Conservation (phyloP, 208 protist genomes). For the Leishmania martiniquensis region DNA sequence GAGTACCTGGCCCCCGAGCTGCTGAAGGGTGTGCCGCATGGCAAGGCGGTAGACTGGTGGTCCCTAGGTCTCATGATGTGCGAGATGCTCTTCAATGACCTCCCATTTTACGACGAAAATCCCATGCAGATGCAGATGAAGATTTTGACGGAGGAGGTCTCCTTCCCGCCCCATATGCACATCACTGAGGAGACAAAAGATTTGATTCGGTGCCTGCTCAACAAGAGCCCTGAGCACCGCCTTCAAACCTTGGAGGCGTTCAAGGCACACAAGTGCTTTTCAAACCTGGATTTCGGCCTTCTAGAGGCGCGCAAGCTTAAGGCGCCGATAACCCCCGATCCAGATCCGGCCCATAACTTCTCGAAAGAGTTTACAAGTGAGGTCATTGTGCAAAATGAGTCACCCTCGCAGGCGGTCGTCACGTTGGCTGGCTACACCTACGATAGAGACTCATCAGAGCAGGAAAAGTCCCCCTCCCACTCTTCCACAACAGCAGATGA, state of each 20-base stretch:
- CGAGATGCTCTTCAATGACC: constrained; percentile 95
- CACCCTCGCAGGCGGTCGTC: constrained; percentile 32
- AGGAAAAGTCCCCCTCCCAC: background rate
- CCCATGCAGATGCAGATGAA: constrained; percentile 81
- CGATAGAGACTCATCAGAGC: constrained; percentile 15
- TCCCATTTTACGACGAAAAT: constrained; percentile 95
- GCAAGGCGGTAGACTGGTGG: constrained; percentile 98
- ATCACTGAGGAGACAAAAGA: constrained; percentile 67
- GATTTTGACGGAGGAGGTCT: constrained; percentile 72
- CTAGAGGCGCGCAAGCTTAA: constrained; percentile 68
- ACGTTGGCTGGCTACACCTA: constrained; percentile 77
- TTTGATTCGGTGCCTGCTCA: constrained; percentile 77
- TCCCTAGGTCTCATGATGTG: constrained; percentile 96
- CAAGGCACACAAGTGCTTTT: constrained; percentile 86
- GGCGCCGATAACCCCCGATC: constrained; percentile 73
- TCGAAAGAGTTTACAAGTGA: constrained; percentile 72
- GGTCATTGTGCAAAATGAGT: constrained; percentile 32
- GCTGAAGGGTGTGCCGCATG: constrained; percentile 88
- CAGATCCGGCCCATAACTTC: constrained; percentile 80
- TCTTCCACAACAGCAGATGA: constrained; percentile 10
- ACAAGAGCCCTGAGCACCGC: constrained; percentile 76
- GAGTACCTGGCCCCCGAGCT: constrained; percentile 95
- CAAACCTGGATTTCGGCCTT: constrained; percentile 71
- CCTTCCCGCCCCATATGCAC: constrained; percentile 52
- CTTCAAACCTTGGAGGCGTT: constrained; percentile 85